These are phyloP conservation scores for Peniophora sp. DNA, from an alignment of 1,284 basidiomycete genomes.

Conservation along the genomic window DNA sequence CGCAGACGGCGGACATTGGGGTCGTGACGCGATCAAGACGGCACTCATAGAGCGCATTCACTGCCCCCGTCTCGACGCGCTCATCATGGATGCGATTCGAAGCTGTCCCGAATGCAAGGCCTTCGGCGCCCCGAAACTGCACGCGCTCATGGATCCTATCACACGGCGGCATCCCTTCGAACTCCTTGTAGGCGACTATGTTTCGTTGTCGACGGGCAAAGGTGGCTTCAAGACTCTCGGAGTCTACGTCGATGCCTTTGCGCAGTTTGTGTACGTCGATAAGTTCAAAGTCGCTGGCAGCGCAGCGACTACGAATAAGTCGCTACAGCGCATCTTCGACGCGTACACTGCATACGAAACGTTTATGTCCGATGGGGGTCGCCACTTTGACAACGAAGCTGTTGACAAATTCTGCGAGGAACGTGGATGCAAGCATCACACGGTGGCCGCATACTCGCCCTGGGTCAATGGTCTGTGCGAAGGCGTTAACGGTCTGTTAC, in stretches of 20 bases:
- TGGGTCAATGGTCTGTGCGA: slow-evolving; percentile 31
- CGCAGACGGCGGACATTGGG: too few relatives aligned
- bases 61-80: too few relatives aligned
- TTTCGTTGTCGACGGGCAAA: slow-evolving; percentile 24
- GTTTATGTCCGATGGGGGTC: too few relatives aligned
- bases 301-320: slow-evolving; percentile 16
- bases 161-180: slow-evolving; percentile 26
- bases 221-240: slow-evolving; percentile 22
- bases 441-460: slow-evolving; percentile 27
- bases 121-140: slow-evolving; percentile 18
- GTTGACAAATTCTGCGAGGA: too few relatives aligned
- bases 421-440: slow-evolving; percentile 13
- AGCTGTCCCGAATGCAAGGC: slow-evolving; percentile 21
- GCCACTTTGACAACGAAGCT: too few relatives aligned
- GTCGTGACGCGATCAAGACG: too few relatives aligned
- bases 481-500: slow-evolving; percentile 23
- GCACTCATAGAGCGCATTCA: too few relatives aligned
- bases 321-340: slow-evolving; percentile 15
- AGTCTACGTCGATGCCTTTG: slow-evolving; percentile 20
- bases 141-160: slow-evolving; percentile 27
- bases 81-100: too few relatives aligned
- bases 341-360: slow-evolving; percentile 22
- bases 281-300: slow-evolving; percentile 18
- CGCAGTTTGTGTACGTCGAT: slow-evolving; percentile 20
- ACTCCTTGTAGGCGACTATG: slow-evolving; percentile 24